A percentile compares a stretch with the other conserved stretches of the same genome.
phyloP scores from a whole-genome alignment of 148 eudicot species.

The Cornus suecica region DNA sequence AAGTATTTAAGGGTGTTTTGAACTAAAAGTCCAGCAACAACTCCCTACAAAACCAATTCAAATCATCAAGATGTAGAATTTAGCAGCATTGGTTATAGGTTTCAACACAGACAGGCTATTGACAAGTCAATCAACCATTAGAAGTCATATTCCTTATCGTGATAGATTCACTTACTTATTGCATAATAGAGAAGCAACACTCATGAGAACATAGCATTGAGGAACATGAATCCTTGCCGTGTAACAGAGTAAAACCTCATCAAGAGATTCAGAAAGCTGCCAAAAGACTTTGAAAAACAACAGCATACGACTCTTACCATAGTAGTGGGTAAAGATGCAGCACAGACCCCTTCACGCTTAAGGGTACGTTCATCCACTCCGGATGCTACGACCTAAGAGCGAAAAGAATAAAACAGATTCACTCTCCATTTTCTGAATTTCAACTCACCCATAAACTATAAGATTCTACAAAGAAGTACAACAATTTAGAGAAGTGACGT shows the following conservation, averaged over 20 bases:
- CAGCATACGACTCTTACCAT: slow-evolving; percentile 49
- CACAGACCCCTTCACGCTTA: slow-evolving; percentile 98
- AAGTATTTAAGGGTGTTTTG: slow-evolving; percentile 91
- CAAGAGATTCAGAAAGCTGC: neutral
- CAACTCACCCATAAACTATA: neutral
- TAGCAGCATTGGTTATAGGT: slow-evolving; percentile 4
- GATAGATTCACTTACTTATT: neutral
- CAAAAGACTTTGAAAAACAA: neutral
- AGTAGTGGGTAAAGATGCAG: slow-evolving; percentile 97
- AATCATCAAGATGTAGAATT: slow-evolving; percentile 11
- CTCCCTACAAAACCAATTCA: slow-evolving; percentile 52
- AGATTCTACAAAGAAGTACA: neutral
- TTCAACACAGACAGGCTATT: neutral
- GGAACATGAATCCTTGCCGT: neutral
- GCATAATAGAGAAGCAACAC: neutral
- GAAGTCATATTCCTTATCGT: neutral
- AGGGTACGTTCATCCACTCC: slow-evolving; percentile 94
- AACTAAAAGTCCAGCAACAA: slow-evolving; percentile 96
- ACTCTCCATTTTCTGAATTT: neutral
- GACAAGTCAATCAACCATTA: neutral
- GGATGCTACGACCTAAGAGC: slow-evolving; percentile 82
- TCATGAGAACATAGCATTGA: neutral
- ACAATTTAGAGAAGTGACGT: neutral
- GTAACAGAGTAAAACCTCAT: neutral
- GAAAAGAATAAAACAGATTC: neutral